Conservation (phyloP, 768 basidiomycete genomes). For the Phaeotremella skinneri region DNA sequence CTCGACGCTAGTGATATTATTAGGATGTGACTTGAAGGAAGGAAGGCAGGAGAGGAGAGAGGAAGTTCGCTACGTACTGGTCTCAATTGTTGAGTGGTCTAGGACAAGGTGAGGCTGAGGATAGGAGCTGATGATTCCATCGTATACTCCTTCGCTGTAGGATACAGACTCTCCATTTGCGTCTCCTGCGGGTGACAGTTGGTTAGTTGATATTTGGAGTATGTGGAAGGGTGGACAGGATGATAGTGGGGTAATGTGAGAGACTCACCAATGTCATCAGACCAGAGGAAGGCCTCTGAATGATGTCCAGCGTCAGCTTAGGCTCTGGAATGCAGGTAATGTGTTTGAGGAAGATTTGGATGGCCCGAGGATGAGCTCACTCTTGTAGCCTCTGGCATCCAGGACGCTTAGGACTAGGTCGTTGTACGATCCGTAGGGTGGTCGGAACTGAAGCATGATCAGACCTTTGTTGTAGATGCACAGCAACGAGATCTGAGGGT, state of each 20-base stretch:
- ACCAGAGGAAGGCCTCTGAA: constrained; percentile 44
- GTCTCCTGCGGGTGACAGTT: constrained; percentile 15
- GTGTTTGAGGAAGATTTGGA: background rate
- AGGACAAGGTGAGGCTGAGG: constrained; percentile 40
- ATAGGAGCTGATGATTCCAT: constrained; percentile 25
- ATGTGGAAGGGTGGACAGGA: background rate
- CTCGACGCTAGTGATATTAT: constrained; percentile 21
- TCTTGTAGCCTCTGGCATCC: constrained; percentile 48
- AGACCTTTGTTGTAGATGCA: background rate
- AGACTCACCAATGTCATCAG: constrained; percentile 37
- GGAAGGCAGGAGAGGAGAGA: too few species aligned
- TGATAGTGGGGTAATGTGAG: background rate
- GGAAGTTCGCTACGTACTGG: too few species aligned
- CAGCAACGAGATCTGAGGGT: background rate
- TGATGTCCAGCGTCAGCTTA: background rate
- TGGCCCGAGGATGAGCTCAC: constrained; percentile 15
- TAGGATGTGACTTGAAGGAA: too few species aligned
- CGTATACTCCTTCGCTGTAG: constrained; percentile 30
- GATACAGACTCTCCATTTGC: constrained; percentile 31
- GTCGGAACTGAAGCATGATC: constrained; percentile 32
- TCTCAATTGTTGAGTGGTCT: constrained; percentile 27
- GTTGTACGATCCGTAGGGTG: constrained; percentile 49
- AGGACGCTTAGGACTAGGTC: constrained; percentile 44
- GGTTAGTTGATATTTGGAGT: background rate
- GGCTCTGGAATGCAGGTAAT: background rate